These are phyloP conservation scores for Psidium friedrichsthalianum DNA, from an alignment of 345 rosid species.

Conservation along the genomic window DNA sequence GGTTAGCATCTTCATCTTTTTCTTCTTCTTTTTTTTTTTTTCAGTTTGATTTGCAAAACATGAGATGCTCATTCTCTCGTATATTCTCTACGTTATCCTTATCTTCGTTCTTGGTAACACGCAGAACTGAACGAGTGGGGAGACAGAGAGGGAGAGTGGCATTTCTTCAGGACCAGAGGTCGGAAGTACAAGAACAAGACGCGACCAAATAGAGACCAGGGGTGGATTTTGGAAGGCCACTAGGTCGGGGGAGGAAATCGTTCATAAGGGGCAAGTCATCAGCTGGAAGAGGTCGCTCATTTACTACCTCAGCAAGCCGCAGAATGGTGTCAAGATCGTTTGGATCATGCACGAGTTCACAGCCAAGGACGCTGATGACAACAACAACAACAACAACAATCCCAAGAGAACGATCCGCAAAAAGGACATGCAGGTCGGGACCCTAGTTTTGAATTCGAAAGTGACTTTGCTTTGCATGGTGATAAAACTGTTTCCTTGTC, in stretches of 20 bases:
- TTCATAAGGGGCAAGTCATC: not conserved
- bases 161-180: conserved; percentile 6
- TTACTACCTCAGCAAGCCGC: not conserved
- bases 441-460: not conserved
- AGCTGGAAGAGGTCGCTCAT: not conserved
- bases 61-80: not conserved
- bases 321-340: not conserved
- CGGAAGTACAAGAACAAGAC: not conserved
- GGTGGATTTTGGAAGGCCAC: not conserved
- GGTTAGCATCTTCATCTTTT: not conserved
- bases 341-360: not conserved
- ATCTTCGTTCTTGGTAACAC: not conserved
- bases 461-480: not conserved
- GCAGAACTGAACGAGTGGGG: not conserved
- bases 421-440: not conserved
- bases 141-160: not conserved
- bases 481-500: not conserved
- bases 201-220: not conserved
- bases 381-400: not conserved
- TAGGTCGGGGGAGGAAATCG: not conserved
- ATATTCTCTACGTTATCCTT: not conserved
- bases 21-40: no score
- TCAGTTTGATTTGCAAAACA: not conserved
- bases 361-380: not conserved
- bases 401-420: not conserved